These are phyloP conservation scores for Phytophthora colocasiae DNA, from an alignment of 352 stramenopile genomes.

Conservation along the genomic window DNA sequence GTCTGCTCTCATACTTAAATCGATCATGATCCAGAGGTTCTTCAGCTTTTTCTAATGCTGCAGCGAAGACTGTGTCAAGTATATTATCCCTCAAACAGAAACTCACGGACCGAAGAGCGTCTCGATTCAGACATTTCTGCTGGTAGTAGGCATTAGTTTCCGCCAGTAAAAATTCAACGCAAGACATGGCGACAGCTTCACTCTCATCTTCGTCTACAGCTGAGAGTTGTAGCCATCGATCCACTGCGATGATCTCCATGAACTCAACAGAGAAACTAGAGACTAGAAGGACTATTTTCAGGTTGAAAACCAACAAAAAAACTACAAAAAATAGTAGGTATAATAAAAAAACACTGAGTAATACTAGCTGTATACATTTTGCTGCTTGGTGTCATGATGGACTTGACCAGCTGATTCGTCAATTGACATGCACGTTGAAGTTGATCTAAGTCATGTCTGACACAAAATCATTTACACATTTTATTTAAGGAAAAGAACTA, in stretches of 20 bases:
- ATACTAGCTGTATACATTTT: not conserved
- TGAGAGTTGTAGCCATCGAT: conserved; percentile 39
- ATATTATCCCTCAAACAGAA: conserved; percentile 42
- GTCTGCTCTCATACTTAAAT: conserved; percentile 38
- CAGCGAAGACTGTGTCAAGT: conserved; percentile 45
- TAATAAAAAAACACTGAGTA: too few relatives aligned
- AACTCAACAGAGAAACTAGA: not conserved
- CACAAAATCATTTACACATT: too few relatives aligned
- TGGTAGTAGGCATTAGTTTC: conserved; percentile 64
- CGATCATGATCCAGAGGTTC: conserved; percentile 5
- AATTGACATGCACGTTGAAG: not conserved
- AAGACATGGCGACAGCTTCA: conserved; percentile 56
- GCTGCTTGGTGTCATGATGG: not conserved
- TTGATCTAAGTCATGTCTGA: not conserved
- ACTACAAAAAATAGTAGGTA: too few relatives aligned
- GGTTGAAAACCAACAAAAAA: too few relatives aligned
- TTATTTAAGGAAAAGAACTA: too few relatives aligned
- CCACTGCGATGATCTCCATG: conserved; percentile 52
- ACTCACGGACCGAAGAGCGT: conserved; percentile 37
- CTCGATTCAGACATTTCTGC: conserved; percentile 41
- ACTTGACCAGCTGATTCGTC: not conserved
- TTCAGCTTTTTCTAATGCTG: conserved; percentile 35
- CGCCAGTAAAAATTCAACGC: conserved; percentile 58
- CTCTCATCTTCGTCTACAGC: conserved; percentile 57
- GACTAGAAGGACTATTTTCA: not conserved